Evolutionary conservation across 257 asterid species (phyloP), one percentile per base, ranked within the genome.

Genomic region (Cruciata laevipes): DNA sequence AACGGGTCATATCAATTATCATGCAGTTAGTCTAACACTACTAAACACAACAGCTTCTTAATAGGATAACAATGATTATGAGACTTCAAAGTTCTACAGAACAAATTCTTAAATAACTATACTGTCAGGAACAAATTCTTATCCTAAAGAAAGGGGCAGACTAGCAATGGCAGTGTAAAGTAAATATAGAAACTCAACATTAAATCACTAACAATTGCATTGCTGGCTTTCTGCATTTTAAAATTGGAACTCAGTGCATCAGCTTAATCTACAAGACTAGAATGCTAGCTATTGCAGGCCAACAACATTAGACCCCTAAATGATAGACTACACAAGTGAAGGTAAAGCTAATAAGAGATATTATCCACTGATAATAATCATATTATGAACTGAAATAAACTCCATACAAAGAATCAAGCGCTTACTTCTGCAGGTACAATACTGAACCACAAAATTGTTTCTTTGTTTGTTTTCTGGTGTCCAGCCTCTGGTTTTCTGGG

Each of bases 331-430:
- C 20, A 33, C 23, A 7, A 52, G 52, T 35, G 17, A 66, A 27
- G 63, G 33, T 31, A 68, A 23, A 53, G 35, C 30, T 21, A 53
- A 6, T 32, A 55, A 42, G 11, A 42, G 32, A 7, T 31, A 31
- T 61, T 8, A 32, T 33, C 66, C 17, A 20, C 25, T 33, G 25
- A 68, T 68, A 13, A 68, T 27, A 6, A 66, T 51, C 61, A 65
- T 6, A 64, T 37, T 37, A 37, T 37, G 13, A 52, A 13, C 3
- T 14, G 5, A 6, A 8, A 55, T 13, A 38, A 67, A 7, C 53
- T 13, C 51, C 23, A 23, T 31, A 23, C n/a, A 18, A 4, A 30
- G 9, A 35, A 33, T 20, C 30, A 16, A 38, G 2, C 23, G 21
- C 13, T 31, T n/a, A 38, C 52, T 52, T 67, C 71, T 0, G 13